These are phyloP conservation scores for Chrysosporium keratinophilum DNA, from an alignment of 2,329 filamentous ascomycete genomes.

Conservation along the genomic window DNA sequence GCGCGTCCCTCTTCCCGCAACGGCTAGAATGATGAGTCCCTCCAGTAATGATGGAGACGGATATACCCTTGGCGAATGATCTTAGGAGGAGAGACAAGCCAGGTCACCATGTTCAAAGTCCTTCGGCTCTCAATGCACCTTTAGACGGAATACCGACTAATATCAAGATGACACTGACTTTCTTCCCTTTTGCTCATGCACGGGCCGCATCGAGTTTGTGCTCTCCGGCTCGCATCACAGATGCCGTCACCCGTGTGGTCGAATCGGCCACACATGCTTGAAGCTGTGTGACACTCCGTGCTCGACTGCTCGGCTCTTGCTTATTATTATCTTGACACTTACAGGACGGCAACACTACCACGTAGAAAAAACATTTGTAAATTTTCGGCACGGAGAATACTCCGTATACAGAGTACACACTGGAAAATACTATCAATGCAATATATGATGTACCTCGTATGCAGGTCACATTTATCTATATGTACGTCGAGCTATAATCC, in stretches of 20 bases:
- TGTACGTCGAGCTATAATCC: too few relatives aligned
- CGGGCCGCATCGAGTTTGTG: neutral
- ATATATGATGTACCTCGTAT: too few relatives aligned
- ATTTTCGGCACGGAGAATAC: too few relatives aligned
- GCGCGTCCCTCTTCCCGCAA: neutral
- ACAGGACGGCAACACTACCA: too few relatives aligned
- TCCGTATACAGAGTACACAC: too few relatives aligned
- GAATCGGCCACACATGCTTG: constrained; percentile 4
- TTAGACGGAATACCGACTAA: neutral
- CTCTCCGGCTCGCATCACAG: neutral
- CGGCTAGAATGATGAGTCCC: neutral
- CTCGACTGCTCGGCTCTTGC: neutral
- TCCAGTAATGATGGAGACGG: neutral
- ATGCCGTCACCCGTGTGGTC: neutral
- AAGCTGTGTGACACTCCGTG: neutral
- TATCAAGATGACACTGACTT: neutral
- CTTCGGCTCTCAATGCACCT: too few relatives aligned
- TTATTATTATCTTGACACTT: too few relatives aligned
- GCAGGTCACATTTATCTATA: too few relatives aligned
- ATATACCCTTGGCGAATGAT: too few relatives aligned
- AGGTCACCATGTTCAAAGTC: too few relatives aligned
- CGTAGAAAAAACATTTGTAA: too few relatives aligned
- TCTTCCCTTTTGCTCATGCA: neutral
- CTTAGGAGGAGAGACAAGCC: neutral
- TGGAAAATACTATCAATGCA: too few relatives aligned